Evolutionary conservation across 495 filamentous ascomycete species (phyloP), one percentile per base, ranked within the genome.

Genomic region (Xylaria grammica): DNA sequence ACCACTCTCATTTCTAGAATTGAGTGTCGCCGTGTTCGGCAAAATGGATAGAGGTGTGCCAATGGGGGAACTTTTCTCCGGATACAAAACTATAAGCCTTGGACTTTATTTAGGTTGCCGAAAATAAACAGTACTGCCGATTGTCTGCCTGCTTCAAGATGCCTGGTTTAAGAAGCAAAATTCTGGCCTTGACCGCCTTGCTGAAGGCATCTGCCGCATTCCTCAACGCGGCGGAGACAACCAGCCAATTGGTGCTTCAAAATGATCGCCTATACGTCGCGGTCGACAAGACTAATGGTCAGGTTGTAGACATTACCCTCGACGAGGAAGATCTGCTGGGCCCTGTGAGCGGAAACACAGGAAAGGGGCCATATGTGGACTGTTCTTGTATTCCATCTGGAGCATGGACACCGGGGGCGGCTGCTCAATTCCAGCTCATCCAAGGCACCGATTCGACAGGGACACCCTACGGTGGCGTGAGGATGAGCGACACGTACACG

Each of bases 321-420:
- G 84, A 85, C 53, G 78, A 77, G 2, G 75, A 83, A 60, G 81
- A 86, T 59, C 73, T 86, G 5, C 70, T 87, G 7, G 81, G 83
- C 17, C 65, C 76, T 1, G 68, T 75, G 11, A 78, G 74, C 5
- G 80, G 82, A 1, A 80, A 74, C 6, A 77, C 70, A 5, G 83
- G 84, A 7, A 76, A 81, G 48, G 82, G 82, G 0, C 79, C 82
- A 1, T 86, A 87, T 61, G 78, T 87, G 17, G 85, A 86, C 65
- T 87, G 85, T 67, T 86, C 86, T 65, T 87, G 84, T 65, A 80
- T 78, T 3, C 84, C 83, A 0, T 82, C 81, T 0, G 84, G 85
- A 1, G 77, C 75, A 59, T 86, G 84, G 63, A 84, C 84, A 0
- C 77, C 82, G 1, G 83, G 84, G 0, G 72, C 78, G n/a, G 82